These are phyloP conservation scores for Macrolepiota albuminosa DNA, from an alignment of 768 basidiomycete genomes.

Conservation along the genomic window DNA sequence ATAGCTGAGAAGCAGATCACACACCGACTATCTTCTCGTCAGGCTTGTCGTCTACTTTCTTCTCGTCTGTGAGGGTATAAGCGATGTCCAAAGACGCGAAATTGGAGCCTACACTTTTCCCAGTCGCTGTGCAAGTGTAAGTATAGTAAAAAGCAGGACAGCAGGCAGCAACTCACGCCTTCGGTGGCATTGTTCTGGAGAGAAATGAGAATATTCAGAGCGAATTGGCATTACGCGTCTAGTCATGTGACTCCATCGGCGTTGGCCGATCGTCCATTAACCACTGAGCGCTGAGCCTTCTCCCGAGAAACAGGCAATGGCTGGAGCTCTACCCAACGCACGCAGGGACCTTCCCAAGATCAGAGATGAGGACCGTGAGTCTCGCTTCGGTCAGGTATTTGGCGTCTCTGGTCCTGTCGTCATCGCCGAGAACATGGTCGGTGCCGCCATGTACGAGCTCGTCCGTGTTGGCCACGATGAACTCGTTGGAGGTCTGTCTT, in stretches of 20 bases:
- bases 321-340: constrained; percentile 90
- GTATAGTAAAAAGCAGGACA: constrained; percentile 10
- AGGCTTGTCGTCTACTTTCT: constrained; percentile 80
- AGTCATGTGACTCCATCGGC: constrained; percentile 22
- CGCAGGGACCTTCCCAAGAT: constrained; percentile 85
- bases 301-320: constrained; percentile 45
- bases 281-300: not conserved
- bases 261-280: constrained; percentile 10
- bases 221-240: constrained; percentile 28
- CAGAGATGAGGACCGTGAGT: constrained; percentile 86
- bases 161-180: constrained; percentile 66
- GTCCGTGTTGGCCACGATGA: constrained; percentile 99
- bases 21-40: constrained; percentile 90
- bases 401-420: constrained; percentile 99
- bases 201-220: constrained; percentile 15
- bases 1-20: constrained; percentile 18
- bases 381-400: constrained; percentile 81
- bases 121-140: constrained; percentile 62
- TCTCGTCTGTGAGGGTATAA: constrained; percentile 54
- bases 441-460: constrained; percentile 96
- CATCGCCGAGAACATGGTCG: constrained; percentile 93
- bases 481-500: constrained; percentile 81
- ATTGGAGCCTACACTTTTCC: constrained; percentile 80
- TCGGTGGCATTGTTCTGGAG: constrained; percentile 73
- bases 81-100: not conserved